Base-by-base conservation (phyloP, 495 filamentous ascomycete genomes). In the Acidiella bohemica region DNA sequence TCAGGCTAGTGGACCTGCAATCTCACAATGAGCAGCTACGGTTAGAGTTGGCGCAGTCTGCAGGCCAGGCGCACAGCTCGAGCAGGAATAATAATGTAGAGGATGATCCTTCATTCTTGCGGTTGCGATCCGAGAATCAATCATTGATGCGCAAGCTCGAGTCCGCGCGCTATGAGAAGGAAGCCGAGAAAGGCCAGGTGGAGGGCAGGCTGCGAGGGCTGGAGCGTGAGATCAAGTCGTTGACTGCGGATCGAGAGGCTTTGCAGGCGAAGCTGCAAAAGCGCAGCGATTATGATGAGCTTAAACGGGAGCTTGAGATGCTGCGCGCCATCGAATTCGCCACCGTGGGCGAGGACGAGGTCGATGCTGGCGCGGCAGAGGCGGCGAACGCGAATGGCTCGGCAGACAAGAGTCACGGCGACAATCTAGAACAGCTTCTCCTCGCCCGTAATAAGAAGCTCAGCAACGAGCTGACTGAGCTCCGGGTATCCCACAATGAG, bases 301-400 rank as follows among this genome's bases (percentile, higher is more conserved):
- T 97, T 32, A 93, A 90, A 55, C 78, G 85, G 40, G 92, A 97
- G 59, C 69, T 97, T 18, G 90, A 96, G 50, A 85, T 97, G 32
- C 72, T 97, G 49, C 93, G 93, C 63, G 90, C 87, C 49, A 93
- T 97, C 46, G 90, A 97, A 56, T 94, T 97, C 53, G 76, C 87
- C 0, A 82, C 83, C 0, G 39, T 52, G 24, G 48, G 57, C 47
- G 49, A 63, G 49, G 42, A 49, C 46, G 32, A 49, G 18, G 40
- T 33, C 32, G 32, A 50, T 29, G 48, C 56, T 46, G 48, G 60
- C 50, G 53, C 47, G 33, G 47, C 47, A 39, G 50, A 19, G 34
- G 13, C 33, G 21, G 2, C 3, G 18, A 32, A 18, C 49, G 53
- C 28, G 51, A 77, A 73, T 50, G 76, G 75, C 5, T 50, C 66